These are phyloP conservation scores for Solanum peruvianum DNA, from an alignment of 257 asterid genomes.

Conservation along the genomic window DNA sequence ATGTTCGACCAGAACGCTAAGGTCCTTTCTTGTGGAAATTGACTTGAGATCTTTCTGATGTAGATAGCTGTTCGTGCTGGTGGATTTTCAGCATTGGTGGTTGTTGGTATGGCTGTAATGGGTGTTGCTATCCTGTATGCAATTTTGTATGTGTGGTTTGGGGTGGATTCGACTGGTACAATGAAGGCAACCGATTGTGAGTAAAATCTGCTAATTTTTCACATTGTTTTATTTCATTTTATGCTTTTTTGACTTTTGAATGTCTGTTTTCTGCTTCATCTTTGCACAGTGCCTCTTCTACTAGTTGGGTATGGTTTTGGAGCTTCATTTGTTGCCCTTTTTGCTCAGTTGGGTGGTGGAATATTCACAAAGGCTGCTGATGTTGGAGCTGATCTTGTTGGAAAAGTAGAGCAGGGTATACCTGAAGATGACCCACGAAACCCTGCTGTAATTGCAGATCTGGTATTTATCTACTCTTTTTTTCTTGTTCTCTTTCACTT, in stretches of 20 bases:
- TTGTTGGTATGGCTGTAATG: slow-evolving; percentile 95
- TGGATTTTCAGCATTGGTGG: slow-evolving; percentile 95
- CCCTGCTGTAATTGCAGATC: slow-evolving; percentile 97
- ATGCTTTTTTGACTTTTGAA: not conserved
- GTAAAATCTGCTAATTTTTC: slow-evolving; percentile 19
- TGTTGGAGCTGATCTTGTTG: slow-evolving; percentile 99
- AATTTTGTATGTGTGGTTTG: slow-evolving; percentile 78
- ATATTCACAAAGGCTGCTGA: slow-evolving; percentile 97
- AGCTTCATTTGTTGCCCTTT: slow-evolving; percentile 98
- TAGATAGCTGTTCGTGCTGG: slow-evolving; percentile 99
- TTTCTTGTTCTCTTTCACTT: not conserved
- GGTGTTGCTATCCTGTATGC: slow-evolving; percentile 90
- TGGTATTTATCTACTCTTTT: slow-evolving; percentile 36
- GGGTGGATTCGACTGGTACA: slow-evolving; percentile 78
- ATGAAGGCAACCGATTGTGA: slow-evolving; percentile 90
- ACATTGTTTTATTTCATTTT: not conserved
- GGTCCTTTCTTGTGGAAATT: not conserved
- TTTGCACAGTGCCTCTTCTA: slow-evolving; percentile 82
- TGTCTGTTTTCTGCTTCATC: not conserved
- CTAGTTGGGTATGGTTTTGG: slow-evolving; percentile 99
- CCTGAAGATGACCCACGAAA: slow-evolving; percentile 99
- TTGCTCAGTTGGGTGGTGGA: slow-evolving; percentile 99
- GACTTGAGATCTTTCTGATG: slow-evolving; percentile 15
- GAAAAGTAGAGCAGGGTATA: slow-evolving; percentile 96
- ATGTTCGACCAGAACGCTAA: not conserved